Evolutionary conservation across 2,329 filamentous ascomycete species (phyloP).

Genomic region (Cordyceps militaris): DNA sequence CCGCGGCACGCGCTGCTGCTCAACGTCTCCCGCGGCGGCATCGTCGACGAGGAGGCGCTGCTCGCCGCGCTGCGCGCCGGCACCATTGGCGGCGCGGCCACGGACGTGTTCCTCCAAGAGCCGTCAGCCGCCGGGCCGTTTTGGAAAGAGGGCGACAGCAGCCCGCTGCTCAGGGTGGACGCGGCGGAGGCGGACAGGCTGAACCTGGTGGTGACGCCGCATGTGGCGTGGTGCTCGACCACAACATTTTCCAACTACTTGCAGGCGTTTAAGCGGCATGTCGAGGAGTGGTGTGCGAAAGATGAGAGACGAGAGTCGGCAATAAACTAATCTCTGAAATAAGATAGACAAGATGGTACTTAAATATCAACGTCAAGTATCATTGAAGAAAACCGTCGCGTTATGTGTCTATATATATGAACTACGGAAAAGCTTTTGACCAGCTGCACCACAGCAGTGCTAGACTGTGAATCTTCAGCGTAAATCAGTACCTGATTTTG

Average conservation of each 20-base stretch:
- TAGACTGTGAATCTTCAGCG: no score
- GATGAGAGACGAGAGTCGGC: background rate
- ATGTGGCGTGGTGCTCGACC: slow-evolving; percentile 15
- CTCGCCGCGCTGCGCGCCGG: slow-evolving; percentile 23
- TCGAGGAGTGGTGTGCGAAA: background rate
- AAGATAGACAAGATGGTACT: background rate
- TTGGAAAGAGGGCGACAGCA: slow-evolving; percentile 8
- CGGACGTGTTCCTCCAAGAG: slow-evolving; percentile 27
- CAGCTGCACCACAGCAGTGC: no score
- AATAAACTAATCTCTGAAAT: background rate
- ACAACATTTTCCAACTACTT: slow-evolving; percentile 14
- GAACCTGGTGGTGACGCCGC: slow-evolving; percentile 14
- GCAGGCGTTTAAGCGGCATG: slow-evolving; percentile 13
- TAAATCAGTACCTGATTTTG: no score
- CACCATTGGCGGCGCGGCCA: slow-evolving; percentile 27
- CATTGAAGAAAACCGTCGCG: no score
- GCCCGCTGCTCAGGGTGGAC: slow-evolving; percentile 2
- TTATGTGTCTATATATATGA: no score
- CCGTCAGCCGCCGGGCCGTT: slow-evolving; percentile 13
- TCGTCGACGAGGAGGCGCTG: slow-evolving; percentile 29
- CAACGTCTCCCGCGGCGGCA: slow-evolving; percentile 27
- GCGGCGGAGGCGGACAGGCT: background rate
- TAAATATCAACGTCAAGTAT: background rate
- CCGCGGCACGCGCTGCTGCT: slow-evolving; percentile 20
- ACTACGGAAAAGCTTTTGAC: no score